Base-by-base conservation (phyloP, 768 basidiomycete species). In the Leccinum arenicola region DNA sequence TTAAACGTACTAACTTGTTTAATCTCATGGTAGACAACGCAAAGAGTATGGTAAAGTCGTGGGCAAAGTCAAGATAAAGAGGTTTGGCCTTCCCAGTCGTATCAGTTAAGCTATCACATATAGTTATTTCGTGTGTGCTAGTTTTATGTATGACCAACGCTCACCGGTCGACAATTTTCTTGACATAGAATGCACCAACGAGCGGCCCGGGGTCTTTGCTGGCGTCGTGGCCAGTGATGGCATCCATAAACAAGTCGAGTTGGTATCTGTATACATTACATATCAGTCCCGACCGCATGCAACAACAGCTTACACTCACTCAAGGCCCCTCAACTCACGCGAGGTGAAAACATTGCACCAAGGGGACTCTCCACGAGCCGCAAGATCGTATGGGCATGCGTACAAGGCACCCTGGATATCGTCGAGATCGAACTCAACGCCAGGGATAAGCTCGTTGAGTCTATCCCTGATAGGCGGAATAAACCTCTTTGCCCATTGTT, bases 1-100 rank as follows among this genome's bases (percentile, higher is more conserved):
- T 14, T 17, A 9, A 7, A 45, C 6, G 33, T 33, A 65, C 71
- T 9, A 15, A 76, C 76, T 73, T 72, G 59, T 73, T 76, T 21
- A 78, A 66, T 3, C 70, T 71, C 57, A 77, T 62, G 12, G 76
- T 73, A 10, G 78, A 72, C 55, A 79, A 60, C 17, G 72, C 69
- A n/a, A 75, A 9, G 56, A 78, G 70, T 48, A 79, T 73, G 23
- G 67, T 75, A 10, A 67, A 66, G 51, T 79, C 76, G 54, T 79
- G 78, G 2, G 72, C 76, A 56, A 80, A 78, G 58, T 80, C 78
- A 14, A 80, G 71, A 66, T 75, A 73, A 25, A 77, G 65, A 36
- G 64, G 55, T 45, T 70, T 52, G 14, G 71, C 70, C 47, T 70
- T 57, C 23, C 64, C 70, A 3, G 71, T 73, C 15, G 64, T 51